Evolutionary conservation across 140 eudicot species (phyloP).

Genomic region (Flaveria floridana): DNA sequence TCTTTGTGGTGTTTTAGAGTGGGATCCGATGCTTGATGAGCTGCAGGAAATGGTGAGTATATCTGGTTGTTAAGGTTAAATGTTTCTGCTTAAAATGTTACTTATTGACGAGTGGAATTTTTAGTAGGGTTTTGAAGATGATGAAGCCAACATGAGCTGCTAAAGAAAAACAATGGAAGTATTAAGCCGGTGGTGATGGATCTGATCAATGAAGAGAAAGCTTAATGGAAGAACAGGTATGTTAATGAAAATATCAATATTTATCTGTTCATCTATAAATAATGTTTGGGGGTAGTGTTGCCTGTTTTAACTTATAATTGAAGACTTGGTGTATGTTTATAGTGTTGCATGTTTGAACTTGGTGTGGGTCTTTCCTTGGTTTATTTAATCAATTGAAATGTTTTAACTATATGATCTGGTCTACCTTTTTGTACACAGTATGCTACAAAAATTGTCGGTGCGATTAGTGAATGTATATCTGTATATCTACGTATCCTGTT

Average conservation of each 20-base stretch:
- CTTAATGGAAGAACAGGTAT: slow-evolving; percentile 14
- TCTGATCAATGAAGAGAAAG: slow-evolving; percentile 55
- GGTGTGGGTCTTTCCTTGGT: slow-evolving; percentile 10
- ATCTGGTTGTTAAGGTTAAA: neutral
- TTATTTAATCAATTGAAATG: too few species aligned
- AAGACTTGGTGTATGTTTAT: slow-evolving; percentile 19
- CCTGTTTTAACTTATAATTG: neutral
- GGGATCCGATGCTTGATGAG: slow-evolving; percentile 91
- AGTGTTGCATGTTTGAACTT: neutral
- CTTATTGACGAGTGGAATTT: neutral
- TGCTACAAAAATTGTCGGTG: too few species aligned
- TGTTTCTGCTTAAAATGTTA: neutral
- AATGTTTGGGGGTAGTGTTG: neutral
- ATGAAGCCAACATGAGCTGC: slow-evolving; percentile 56
- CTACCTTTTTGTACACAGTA: too few species aligned
- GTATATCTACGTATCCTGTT: too few species aligned
- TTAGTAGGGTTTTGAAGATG: slow-evolving; percentile 62
- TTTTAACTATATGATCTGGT: too few species aligned
- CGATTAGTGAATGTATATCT: too few species aligned
- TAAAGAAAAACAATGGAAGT: slow-evolving; percentile 76
- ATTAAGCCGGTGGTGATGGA: slow-evolving; percentile 78
- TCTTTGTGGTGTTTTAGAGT: slow-evolving; percentile 68
- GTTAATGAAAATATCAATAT: neutral
- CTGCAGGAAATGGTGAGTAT: slow-evolving; percentile 72
- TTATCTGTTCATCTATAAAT: slow-evolving; percentile 19